Base-by-base conservation (phyloP, 805 yeast genomes). In the Candida khao-thaluensis region DNA sequence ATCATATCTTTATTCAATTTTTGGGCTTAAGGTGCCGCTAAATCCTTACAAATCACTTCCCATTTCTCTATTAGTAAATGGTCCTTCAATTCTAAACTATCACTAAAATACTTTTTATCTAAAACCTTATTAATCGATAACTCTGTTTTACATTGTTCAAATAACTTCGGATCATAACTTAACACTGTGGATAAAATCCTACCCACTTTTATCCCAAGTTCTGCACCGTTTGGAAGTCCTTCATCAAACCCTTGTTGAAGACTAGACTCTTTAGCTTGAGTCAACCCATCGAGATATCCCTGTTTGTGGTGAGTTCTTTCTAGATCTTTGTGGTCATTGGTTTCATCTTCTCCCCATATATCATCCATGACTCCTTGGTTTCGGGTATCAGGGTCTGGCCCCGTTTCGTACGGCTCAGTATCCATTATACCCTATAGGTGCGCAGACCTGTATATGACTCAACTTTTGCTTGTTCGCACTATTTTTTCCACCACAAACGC, bases 241-340 rank as follows among this genome's bases (percentile, higher is more conserved):
- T 65, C 71, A 56, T 90, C 95, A 53, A 91, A 90, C 0, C 96
- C 96, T 9, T 64, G 53, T 54, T 90, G 97, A 17, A 88, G 62
- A 28, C 82, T 76, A 6, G 61, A 59, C 48, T 85, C 95, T 50
- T 86, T 82, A 4, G 87, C 77, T 11, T 57, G 60, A 1, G 86
- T 69, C 5, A 90, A 53, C 0, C 97, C 98, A 44, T 84, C 95
- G 4, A 87, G 60, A 49, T 86, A 90, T 0, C 97, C 98, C 45
- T 82, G 82, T 47, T 85, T 85, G 7, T 69, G 70, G 54, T 90
- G 96, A 7, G 69, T 72, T 21, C 90, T 62, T 49, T 76, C 64
- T 34, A 82, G 38, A 11, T 36, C 37, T 7, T 28, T 38, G 12
- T 30, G 21, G 2, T 37, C 44, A 9, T 43, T 36, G 17, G 42